Conservation (phyloP, 805 yeast genomes). For the Wickerhamiella sorbophila region DNA sequence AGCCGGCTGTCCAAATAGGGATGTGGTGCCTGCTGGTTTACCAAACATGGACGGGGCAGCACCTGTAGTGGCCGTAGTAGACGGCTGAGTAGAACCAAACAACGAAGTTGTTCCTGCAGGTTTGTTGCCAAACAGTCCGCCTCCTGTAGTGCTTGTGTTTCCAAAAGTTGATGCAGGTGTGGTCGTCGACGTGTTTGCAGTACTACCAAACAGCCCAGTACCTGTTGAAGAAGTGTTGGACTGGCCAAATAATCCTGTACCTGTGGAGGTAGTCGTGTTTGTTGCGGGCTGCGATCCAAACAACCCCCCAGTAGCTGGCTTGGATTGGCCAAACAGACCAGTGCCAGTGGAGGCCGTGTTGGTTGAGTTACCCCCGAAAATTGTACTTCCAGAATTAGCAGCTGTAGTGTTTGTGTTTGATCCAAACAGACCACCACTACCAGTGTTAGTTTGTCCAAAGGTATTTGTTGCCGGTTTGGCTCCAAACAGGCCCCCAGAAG, state of each 20-base stretch:
- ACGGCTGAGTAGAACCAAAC: constrained; percentile 12
- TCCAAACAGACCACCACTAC: neutral
- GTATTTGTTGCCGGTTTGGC: neutral
- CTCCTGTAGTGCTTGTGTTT: constrained; percentile 19
- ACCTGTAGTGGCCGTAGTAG: too few species aligned
- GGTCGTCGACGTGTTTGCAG: neutral
- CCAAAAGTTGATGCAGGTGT: constrained; percentile 20
- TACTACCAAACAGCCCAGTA: constrained; percentile 22
- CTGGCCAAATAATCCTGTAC: constrained; percentile 30
- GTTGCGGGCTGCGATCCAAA: constrained; percentile 3
- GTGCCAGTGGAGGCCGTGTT: constrained; percentile 13
- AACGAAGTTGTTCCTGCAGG: neutral
- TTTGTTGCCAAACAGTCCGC: constrained; percentile 21
- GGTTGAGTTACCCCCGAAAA: constrained; percentile 21
- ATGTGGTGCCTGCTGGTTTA: constrained; percentile 10
- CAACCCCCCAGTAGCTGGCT: constrained; percentile 12
- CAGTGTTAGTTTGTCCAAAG: neutral
- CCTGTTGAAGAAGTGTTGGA: constrained; percentile 17
- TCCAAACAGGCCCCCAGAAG: constrained; percentile 1
- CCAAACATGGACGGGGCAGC: constrained; percentile 21
- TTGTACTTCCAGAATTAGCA: constrained; percentile 19
- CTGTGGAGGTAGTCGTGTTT: constrained; percentile 5
- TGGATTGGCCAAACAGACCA: constrained; percentile 22
- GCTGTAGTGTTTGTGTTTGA: constrained; percentile 5
- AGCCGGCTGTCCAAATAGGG: constrained; percentile 21